These are phyloP conservation scores for Tuber borchii DNA, from an alignment of 495 filamentous ascomycete genomes.

Conservation along the genomic window DNA sequence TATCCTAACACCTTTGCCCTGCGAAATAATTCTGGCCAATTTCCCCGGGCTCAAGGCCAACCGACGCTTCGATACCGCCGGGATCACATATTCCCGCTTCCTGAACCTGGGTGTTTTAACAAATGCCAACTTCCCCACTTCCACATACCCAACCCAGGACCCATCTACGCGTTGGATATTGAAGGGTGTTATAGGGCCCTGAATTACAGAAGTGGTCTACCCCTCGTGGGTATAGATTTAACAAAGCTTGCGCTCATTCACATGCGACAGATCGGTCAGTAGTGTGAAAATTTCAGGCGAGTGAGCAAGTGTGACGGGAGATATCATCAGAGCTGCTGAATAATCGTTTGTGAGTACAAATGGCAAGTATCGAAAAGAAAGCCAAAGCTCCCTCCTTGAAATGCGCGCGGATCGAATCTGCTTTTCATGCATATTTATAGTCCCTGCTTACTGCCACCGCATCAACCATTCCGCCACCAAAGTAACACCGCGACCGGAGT, in stretches of 20 bases:
- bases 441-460: constrained; percentile 54
- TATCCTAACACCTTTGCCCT: constrained; percentile 70
- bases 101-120: constrained; percentile 73
- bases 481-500: constrained; percentile 64
- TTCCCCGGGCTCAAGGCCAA: constrained; percentile 67
- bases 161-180: constrained; percentile 50
- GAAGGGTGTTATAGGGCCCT: constrained; percentile 58
- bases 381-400: constrained; percentile 88
- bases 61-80: constrained; percentile 64
- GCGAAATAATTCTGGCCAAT: constrained; percentile 69
- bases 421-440: constrained; percentile 65
- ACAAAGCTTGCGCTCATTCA: constrained; percentile 52
- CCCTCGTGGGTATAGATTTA: constrained; percentile 44
- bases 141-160: constrained; percentile 69
- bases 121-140: constrained; percentile 75
- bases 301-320: constrained; percentile 63
- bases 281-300: constrained; percentile 56
- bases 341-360: constrained; percentile 60
- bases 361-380: constrained; percentile 77
- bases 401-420: constrained; percentile 61
- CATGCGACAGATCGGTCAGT: constrained; percentile 60
- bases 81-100: constrained; percentile 89
- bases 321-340: constrained; percentile 65
- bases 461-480: constrained; percentile 93
- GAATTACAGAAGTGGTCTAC: constrained; percentile 42